These are phyloP conservation scores for Ganoderma resinaceum DNA, from an alignment of 1,284 basidiomycete genomes.

Conservation along the genomic window DNA sequence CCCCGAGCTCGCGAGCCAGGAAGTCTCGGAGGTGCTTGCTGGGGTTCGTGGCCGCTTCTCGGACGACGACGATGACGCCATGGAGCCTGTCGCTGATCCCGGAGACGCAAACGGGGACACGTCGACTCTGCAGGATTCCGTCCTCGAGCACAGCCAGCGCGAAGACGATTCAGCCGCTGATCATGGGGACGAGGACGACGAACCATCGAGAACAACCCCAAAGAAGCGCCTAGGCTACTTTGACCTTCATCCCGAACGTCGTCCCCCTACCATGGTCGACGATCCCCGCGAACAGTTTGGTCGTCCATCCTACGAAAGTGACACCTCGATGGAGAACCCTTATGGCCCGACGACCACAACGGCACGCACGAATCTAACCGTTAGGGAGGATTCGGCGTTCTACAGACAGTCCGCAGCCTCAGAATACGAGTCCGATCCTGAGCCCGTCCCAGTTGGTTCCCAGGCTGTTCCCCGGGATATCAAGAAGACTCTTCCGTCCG, in stretches of 20 bases:
- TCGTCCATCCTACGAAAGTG: conserved; percentile 37
- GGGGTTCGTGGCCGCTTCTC: conserved; percentile 62
- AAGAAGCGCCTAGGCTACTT: conserved; percentile 66
- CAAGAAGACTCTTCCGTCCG: conserved; percentile 18
- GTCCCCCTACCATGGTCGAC: conserved; percentile 48
- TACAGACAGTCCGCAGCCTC: conserved; percentile 26
- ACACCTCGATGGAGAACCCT: conserved; percentile 30
- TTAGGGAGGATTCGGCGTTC: conserved; percentile 12
- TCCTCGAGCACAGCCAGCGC: conserved; percentile 22
- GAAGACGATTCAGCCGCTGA: conserved; percentile 30
- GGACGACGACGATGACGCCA: conserved; percentile 51
- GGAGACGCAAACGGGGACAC: conserved; percentile 26
- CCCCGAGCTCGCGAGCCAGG: conserved; percentile 74
- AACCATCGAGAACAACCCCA: conserved; percentile 26
- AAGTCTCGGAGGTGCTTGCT: conserved; percentile 75
- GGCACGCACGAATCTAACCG: conserved; percentile 15
- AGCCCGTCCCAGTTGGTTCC: conserved; percentile 22
- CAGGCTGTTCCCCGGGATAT: conserved; percentile 23
- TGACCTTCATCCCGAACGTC: conserved; percentile 67
- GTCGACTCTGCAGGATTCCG: conserved; percentile 34
- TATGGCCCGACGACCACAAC: conserved; percentile 25
- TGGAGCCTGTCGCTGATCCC: conserved; percentile 45
- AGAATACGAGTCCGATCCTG: conserved; percentile 30
- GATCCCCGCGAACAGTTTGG: conserved; percentile 38
- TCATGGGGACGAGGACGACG: conserved; percentile 46